phyloP scores from a whole-genome alignment of 176 grass and related monocot species.

The Oryza australiensis region DNA sequence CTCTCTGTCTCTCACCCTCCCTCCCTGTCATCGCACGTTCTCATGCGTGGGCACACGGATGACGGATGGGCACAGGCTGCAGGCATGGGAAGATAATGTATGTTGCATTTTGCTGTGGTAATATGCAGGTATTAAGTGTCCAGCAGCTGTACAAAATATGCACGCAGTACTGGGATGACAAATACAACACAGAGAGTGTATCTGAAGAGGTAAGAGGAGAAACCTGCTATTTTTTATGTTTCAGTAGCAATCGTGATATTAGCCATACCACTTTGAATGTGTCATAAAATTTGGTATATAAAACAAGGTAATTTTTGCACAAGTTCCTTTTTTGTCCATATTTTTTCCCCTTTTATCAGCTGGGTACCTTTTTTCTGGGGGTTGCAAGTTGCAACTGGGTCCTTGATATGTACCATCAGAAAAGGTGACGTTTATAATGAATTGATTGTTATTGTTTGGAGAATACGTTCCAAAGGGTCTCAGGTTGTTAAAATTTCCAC shows the following conservation, averaged over 20 bases:
- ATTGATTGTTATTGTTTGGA: neutral
- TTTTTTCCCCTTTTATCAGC: neutral
- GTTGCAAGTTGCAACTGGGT: neutral
- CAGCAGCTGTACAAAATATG: constrained; percentile 95
- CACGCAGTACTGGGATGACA: constrained; percentile 97
- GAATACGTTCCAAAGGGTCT: neutral
- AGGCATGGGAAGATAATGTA: neutral
- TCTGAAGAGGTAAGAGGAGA: constrained; percentile 64
- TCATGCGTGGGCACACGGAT: neutral
- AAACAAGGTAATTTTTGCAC: neutral
- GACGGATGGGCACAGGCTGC: neutral
- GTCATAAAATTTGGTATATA: constrained; percentile 10
- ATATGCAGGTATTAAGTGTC: constrained; percentile 76
- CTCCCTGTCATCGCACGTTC: neutral
- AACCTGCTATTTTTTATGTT: neutral
- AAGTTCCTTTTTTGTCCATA: neutral
- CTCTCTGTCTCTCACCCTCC: neutral
- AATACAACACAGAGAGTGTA: constrained; percentile 92
- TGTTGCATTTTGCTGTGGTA: constrained; percentile 20
- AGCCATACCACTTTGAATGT: neutral
- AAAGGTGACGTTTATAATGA: neutral
- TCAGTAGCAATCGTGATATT: constrained; percentile 6
- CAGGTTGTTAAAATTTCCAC: constrained; percentile 8
- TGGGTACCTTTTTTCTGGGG: neutral
- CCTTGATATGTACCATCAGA: neutral